Evolutionary conservation across 768 basidiomycete genomes (phyloP).

Genomic region (Lentinula edodes): DNA sequence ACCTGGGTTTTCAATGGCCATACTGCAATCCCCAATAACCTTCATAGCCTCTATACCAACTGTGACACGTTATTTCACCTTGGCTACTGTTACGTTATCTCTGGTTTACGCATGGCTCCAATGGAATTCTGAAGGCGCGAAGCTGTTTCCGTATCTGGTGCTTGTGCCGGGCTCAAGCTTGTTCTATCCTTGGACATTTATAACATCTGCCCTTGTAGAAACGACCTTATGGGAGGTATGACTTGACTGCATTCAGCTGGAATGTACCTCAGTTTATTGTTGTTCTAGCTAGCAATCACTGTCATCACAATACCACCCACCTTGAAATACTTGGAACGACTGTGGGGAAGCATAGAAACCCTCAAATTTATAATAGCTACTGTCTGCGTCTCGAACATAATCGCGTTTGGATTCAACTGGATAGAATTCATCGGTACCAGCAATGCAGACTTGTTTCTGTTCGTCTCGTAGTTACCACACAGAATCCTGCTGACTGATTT

Average conservation of each 20-base stretch:
- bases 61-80: conserved; percentile 69
- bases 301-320: conserved; percentile 76
- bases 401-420: conserved; percentile 86
- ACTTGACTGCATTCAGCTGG: not conserved
- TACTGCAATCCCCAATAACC: conserved; percentile 67
- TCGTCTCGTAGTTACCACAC: conserved; percentile 21
- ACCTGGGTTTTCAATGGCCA: conserved; percentile 48
- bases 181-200: conserved; percentile 89
- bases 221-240: conserved; percentile 77
- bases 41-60: conserved; percentile 70
- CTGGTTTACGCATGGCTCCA: conserved; percentile 60
- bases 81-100: conserved; percentile 52
- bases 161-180: conserved; percentile 77
- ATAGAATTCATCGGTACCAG: conserved; percentile 71
- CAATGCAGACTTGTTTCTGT: conserved; percentile 76
- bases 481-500: conserved; percentile 7
- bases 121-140: conserved; percentile 38
- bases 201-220: conserved; percentile 88
- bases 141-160: conserved; percentile 60
- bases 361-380: conserved; percentile 81
- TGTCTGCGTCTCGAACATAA: conserved; percentile 78
- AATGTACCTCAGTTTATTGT: conserved; percentile 3
- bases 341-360: conserved; percentile 89
- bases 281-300: conserved; percentile 65
- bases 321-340: conserved; percentile 84